phyloP scores from a whole-genome alignment of 805 yeast genomes.

The Saccharomycopsis microspora region DNA sequence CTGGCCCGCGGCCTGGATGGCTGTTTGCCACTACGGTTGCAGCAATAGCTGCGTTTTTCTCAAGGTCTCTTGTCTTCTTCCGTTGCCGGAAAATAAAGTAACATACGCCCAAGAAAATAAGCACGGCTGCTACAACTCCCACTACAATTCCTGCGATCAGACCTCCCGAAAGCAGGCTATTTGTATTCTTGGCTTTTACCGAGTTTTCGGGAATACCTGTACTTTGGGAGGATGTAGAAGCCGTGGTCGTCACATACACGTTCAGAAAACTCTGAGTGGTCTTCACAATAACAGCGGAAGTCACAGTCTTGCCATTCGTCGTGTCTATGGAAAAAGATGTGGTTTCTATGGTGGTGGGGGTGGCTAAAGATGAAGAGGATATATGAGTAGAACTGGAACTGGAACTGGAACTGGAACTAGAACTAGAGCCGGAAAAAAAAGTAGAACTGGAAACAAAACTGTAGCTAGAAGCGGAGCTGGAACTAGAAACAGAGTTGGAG shows the following conservation, averaged over 20 bases:
- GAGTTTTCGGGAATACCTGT: not conserved
- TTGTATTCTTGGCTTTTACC: not conserved
- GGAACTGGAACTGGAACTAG: not conserved
- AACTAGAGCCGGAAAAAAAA: not conserved
- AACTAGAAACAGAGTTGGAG: conserved; percentile 1
- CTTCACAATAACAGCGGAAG: conserved; percentile 14
- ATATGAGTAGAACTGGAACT: conserved; percentile 1
- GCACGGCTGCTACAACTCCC: conserved; percentile 13
- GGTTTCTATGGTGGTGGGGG: conserved; percentile 10
- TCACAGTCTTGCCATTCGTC: conserved; percentile 14
- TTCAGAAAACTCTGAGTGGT: conserved; percentile 10
- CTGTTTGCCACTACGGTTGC: conserved; percentile 14
- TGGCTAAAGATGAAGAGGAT: conserved; percentile 4
- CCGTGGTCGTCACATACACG: conserved; percentile 12
- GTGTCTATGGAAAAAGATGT: conserved; percentile 13
- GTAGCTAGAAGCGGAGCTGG: conserved; percentile 2
- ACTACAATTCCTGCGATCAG: conserved; percentile 16
- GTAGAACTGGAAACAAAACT: not conserved
- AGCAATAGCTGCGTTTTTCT: conserved; percentile 15
- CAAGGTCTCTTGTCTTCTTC: conserved; percentile 10
- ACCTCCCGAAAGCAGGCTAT: conserved; percentile 4
- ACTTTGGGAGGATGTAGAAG: not conserved
- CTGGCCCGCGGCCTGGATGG: conserved; percentile 7
- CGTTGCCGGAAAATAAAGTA: conserved; percentile 16
- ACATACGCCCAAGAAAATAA: conserved; percentile 9